Evolutionary conservation across 1,139 yeast species (phyloP).

Genomic region (Chernovozyma sophiae-reginae): DNA sequence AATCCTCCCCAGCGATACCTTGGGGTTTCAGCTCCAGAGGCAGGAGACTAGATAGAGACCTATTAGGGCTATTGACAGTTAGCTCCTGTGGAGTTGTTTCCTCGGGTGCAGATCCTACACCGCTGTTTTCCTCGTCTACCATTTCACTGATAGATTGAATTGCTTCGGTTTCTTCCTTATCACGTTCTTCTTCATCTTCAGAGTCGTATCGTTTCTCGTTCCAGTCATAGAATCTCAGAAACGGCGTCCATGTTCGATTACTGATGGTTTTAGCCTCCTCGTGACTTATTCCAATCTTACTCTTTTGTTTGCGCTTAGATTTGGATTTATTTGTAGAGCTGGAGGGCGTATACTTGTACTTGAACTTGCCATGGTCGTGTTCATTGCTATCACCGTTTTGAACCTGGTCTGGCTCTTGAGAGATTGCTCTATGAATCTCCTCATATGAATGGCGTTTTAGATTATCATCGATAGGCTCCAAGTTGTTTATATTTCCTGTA

Average conservation of each 20-base stretch:
- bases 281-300: constrained; percentile 1
- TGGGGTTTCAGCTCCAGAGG: neutral
- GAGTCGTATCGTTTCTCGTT: constrained; percentile 3
- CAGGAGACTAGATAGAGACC: neutral
- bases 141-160: neutral
- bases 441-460: neutral
- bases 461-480: neutral
- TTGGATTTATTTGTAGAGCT: neutral
- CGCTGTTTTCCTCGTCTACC: neutral
- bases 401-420: neutral
- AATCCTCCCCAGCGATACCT: neutral
- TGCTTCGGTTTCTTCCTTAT: constrained; percentile 1
- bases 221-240: constrained; percentile 5
- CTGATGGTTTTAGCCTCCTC: constrained; percentile 5
- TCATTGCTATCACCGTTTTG: neutral
- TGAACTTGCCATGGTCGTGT: neutral
- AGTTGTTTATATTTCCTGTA: too few species aligned
- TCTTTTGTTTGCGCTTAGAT: neutral
- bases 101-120: neutral
- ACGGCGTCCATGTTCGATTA: constrained; percentile 7
- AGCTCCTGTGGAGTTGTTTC: neutral
- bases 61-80: neutral
- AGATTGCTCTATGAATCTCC: neutral
- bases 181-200: constrained; percentile 5
- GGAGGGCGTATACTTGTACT: neutral